Percentiles rank a stretch among this genome's conserved stretches.
Conservation (phyloP, 768 basidiomycete genomes). For the Suillus discolor region DNA sequence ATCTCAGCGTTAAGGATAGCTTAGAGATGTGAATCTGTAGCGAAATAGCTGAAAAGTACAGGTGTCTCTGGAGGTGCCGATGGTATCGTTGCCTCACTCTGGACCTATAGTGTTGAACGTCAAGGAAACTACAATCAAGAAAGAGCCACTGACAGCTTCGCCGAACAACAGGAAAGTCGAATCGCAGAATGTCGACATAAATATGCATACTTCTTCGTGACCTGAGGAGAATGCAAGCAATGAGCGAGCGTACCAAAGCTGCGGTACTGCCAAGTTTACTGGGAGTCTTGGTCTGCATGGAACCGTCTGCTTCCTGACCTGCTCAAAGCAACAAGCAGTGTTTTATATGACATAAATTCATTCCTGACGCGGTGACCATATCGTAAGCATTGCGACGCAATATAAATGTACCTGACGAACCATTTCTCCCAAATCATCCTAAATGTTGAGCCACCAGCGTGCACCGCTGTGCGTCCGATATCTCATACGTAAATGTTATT, state of each 20-base stretch:
- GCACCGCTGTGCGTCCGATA: conserved; percentile 75
- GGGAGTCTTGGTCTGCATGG: conserved; percentile 78
- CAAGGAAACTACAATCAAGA: background rate
- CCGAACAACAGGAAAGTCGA: conserved; percentile 98
- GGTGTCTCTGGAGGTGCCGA: conserved; percentile 40
- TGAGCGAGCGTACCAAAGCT: conserved; percentile 19
- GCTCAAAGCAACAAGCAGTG: conserved; percentile 87
- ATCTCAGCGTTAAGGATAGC: conserved; percentile 89
- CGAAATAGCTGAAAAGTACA: conserved; percentile 50
- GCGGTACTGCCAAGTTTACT: conserved; percentile 65
- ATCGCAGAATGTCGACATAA: conserved; percentile 93
- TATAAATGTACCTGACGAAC: conserved; percentile 40
- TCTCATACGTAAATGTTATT: conserved; percentile 97
- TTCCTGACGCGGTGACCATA: conserved; percentile 53
- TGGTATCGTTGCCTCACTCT: conserved; percentile 42
- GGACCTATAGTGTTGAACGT: conserved; percentile 16
- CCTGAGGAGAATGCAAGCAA: conserved; percentile 41
- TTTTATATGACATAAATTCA: conserved; percentile 75
- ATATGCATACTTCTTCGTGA: conserved; percentile 98
- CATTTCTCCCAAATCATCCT: conserved; percentile 92
- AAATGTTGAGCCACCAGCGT: conserved; percentile 92
- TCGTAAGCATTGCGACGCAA: background rate
- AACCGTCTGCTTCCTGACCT: conserved; percentile 84
- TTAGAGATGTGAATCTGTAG: conserved; percentile 78
- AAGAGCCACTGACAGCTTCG: conserved; percentile 64